Evolutionary conservation across 768 basidiomycete species (phyloP).

Genomic region (Boletellus emodensis): DNA sequence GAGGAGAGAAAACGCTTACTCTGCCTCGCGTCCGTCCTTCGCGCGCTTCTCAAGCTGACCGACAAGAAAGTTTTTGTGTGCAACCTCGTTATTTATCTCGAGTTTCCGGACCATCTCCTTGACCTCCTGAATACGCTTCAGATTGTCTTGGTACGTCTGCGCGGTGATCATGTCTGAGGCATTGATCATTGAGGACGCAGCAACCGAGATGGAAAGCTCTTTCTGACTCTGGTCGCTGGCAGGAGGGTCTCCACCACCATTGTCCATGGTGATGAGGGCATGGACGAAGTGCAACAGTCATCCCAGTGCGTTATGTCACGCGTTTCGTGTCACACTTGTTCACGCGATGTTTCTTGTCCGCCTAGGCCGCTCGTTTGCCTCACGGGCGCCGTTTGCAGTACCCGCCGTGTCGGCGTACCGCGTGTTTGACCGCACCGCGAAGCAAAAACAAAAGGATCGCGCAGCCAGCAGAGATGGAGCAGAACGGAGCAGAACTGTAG

Average conservation of each 20-base stretch:
- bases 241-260: neutral
- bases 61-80: constrained; percentile 33
- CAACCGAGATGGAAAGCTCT: constrained; percentile 11
- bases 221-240: constrained; percentile 9
- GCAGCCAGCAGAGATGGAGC: constrained; percentile 59
- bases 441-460: constrained; percentile 72
- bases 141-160: constrained; percentile 24
- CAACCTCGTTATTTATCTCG: constrained; percentile 41
- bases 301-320: constrained; percentile 9
- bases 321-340: constrained; percentile 12
- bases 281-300: neutral
- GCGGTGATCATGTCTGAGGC: constrained; percentile 15
- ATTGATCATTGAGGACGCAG: constrained; percentile 26
- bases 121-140: constrained; percentile 23
- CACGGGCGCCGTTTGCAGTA: constrained; percentile 41
- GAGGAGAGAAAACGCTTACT: constrained; percentile 28
- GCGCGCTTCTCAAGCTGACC: constrained; percentile 35
- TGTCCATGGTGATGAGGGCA: constrained; percentile 16
- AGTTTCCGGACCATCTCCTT: constrained; percentile 28
- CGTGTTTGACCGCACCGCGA: constrained; percentile 83
- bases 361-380: constrained; percentile 43
- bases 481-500: constrained; percentile 67
- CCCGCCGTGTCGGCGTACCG: constrained; percentile 54
- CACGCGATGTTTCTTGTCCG: constrained; percentile 8
- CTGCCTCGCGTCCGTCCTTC: constrained; percentile 44